Base-by-base conservation (phyloP, 257 asterid species). In the Nicotiana otophora region DNA sequence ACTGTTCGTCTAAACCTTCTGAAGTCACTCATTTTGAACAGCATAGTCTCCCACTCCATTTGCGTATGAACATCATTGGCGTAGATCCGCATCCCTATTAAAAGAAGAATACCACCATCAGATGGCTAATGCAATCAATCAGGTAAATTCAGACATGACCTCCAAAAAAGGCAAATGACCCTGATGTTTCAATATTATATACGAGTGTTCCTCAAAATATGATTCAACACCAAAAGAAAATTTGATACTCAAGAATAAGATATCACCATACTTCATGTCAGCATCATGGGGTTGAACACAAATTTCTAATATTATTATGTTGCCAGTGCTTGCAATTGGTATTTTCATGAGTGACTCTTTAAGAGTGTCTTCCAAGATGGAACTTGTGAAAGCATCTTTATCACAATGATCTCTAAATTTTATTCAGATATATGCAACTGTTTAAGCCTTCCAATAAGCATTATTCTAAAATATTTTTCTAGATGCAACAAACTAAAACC, bases 1-100 rank as follows among this genome's bases (percentile, higher is more conserved):
- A 96, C 95, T 69, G 90, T 90, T 82, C 90, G 82, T 78, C 98
- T 86, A 78, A 89, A 92, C 86, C 98, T 88, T 91, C 89, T 89
- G 76, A 91, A 93, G 82, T 93, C 93, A 55, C 87, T 94, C 86
- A 96, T 90, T 83, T 89, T 89, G 87, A 91, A 90, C 83, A 94
- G 17, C 63, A 90, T 76, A 51, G 94, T 86, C 84, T 96, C 98
- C 97, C 94, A 94, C 85, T 91, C 89, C 81, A 90, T 88, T 87
- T 85, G 89, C 72, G 60, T 64, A 75, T 87, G 84, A 26, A 76
- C 84, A 64, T 83, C 86, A 83, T 62, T 82, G 63, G 84, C 63
- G 82, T 36, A 82, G 80, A 39, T 80, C 58, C n/a, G 89, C 54
- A 26, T 66, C 42, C 65, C 89, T 84, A 75, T 51, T 15, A 28